These are phyloP conservation scores for Neospermospora avenae DNA, from an alignment of 2,329 filamentous ascomycete species.

Conservation along the genomic window DNA sequence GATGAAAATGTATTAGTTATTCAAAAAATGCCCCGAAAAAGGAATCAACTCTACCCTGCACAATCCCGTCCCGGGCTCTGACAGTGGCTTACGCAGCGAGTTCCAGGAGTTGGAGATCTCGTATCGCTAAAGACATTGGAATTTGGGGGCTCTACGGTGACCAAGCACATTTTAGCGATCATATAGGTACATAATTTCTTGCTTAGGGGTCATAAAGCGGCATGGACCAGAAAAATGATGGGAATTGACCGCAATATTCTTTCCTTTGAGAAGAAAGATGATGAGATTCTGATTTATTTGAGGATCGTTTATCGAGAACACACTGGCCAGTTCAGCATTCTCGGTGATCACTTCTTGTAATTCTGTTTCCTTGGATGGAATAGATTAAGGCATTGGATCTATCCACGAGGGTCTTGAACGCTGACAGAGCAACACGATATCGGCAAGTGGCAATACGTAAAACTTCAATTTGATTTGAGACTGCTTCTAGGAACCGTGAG, in stretches of 20 bases:
- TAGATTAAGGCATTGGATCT: too few species aligned
- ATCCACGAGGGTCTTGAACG: too few species aligned
- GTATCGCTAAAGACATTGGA: not conserved
- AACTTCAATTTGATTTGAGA: too few species aligned
- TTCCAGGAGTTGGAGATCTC: not conserved
- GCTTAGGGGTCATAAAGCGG: not conserved
- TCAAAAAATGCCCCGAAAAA: not conserved
- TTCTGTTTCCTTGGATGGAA: too few species aligned
- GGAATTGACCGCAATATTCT: not conserved
- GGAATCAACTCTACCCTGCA: not conserved
- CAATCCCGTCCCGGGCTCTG: not conserved
- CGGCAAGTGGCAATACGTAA: too few species aligned
- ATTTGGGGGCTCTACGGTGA: not conserved
- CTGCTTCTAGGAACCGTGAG: too few species aligned
- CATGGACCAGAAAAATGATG: not conserved
- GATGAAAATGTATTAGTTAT: not conserved
- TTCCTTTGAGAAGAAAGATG: not conserved
- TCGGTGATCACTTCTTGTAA: too few species aligned
- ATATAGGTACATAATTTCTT: not conserved
- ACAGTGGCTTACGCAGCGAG: not conserved
- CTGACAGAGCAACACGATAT: too few species aligned
- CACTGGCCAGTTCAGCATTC: too few species aligned
- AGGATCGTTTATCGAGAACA: too few species aligned
- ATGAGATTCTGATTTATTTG: too few species aligned
- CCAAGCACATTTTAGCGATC: slow-evolving; percentile 10